Evolutionary conservation across 202 grass and related monocot species (phyloP).

Genomic region (Zoysia matrella): DNA sequence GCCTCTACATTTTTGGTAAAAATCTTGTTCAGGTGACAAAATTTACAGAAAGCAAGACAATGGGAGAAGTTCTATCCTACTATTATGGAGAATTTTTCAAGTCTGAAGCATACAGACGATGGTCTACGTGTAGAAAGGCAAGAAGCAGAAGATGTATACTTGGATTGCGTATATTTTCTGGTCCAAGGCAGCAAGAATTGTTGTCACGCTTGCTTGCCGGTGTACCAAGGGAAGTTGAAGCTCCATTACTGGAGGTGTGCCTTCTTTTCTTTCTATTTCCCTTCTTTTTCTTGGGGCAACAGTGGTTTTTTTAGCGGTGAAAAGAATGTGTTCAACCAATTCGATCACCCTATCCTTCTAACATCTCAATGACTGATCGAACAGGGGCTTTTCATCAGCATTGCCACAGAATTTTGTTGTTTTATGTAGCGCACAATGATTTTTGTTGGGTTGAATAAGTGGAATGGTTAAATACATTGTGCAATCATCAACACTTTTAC

Average conservation of each 20-base stretch:
- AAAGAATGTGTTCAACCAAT: constrained; percentile 16
- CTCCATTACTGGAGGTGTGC: constrained; percentile 82
- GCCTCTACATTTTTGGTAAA: constrained; percentile 91
- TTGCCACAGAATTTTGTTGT: constrained; percentile 17
- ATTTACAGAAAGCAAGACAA: constrained; percentile 61
- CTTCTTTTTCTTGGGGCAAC: not conserved
- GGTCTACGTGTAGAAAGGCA: constrained; percentile 75
- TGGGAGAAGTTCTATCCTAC: constrained; percentile 82
- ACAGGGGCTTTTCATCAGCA: constrained; percentile 17
- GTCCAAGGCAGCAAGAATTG: no score
- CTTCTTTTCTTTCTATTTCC: constrained; percentile 28
- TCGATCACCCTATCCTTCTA: not conserved
- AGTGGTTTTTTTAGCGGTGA: constrained; percentile 21
- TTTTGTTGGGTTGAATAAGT: not conserved
- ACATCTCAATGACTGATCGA: constrained; percentile 15
- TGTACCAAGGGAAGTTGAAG: constrained; percentile 58
- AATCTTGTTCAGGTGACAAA: constrained; percentile 23
- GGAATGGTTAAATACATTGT: not conserved
- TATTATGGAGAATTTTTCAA: constrained; percentile 88
- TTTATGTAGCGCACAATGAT: not conserved
- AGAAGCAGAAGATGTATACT: constrained; percentile 80
- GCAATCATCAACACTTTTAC: not conserved
- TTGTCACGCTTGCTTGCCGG: constrained; percentile 63
- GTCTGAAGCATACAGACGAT: constrained; percentile 68
- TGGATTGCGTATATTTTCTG: constrained; percentile 33